Base-by-base conservation (phyloP, 164 flowering plant genomes). In the Nymphaea thermarum region DNA sequence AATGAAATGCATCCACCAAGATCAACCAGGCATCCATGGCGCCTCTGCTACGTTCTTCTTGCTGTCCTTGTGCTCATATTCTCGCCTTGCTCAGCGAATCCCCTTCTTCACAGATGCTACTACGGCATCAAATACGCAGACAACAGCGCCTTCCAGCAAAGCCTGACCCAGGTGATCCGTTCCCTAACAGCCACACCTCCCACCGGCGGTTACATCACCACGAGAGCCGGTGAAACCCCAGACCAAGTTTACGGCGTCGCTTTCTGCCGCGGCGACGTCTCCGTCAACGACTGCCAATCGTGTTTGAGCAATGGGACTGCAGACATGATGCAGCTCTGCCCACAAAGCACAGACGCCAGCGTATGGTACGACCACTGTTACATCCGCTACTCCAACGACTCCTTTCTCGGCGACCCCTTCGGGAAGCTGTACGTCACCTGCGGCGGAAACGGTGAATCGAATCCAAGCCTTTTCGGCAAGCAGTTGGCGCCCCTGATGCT, bases 351-450 rank as follows among this genome's bases (percentile, higher is more conserved):
- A 68, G 65, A 43, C 2, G 75, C 72, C 3, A 12, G 10, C 53
- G 43, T 69, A 16, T 64, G 70, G 5, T 62, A 66, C 60, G 61
- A 71, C 14, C 4, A 45, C 57, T 71, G 72, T 66, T 15, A 60
- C 63, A 15, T 77, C 6, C 68, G 72, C 15, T 77, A 77, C 70
- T 77, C 80, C 5, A 17, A 71, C 51, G n/a, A 8, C 4, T 4
- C 12, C 1, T 66, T 71, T 60, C 8, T 66, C 66, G 63, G 63
- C 41, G 15, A 6, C 41, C 25, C 41, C 15, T 17, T 51, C 3
- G n/a, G 6, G 15, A 15, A 6, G 16, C 44, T 11, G 15, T 4
- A 3, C 15, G 4, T 6, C 4, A 4, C 36, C 0, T 4, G 1
- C 15, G 18, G 41, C 16, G 11, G 12, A 10, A 11, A 41, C 4